Percentiles rank a stretch among this genome's conserved stretches.
Conservation (phyloP, 768 basidiomycete genomes). For the Trichaptum fuscoviolaceum region DNA sequence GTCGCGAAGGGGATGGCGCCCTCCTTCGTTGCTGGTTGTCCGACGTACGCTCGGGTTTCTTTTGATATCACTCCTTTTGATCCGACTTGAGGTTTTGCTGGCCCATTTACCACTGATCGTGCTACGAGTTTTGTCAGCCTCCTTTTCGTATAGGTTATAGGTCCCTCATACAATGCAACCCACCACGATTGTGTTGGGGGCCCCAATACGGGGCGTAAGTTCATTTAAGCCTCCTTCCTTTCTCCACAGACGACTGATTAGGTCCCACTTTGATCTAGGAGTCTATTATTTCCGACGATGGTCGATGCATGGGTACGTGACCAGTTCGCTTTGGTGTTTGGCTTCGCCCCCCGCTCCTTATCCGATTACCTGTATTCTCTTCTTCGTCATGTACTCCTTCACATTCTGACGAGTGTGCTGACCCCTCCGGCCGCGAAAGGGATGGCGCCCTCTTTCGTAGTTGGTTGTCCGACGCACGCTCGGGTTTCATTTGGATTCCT, state of each 20-base stretch:
- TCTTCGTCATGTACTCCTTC: not conserved
- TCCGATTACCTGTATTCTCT: not conserved
- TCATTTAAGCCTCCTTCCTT: not conserved
- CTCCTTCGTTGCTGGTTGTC: not conserved
- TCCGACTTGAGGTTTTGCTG: not conserved
- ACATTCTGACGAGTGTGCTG: not conserved
- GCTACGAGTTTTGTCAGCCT: not conserved
- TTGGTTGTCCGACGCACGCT: not conserved
- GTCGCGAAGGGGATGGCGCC: not conserved
- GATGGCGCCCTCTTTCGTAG: not conserved
- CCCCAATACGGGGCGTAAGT: not conserved
- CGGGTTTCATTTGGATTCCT: not conserved
- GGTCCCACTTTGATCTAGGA: not conserved
- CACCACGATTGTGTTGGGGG: not conserved
- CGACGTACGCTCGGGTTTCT: not conserved
- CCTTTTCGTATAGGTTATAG: not conserved
- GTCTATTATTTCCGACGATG: no score
- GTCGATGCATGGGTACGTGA: no score
- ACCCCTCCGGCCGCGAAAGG: not conserved
- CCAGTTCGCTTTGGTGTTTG: no score
- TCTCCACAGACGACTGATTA: not conserved
- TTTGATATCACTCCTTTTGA: not conserved
- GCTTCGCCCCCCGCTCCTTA: no score
- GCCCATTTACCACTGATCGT: not conserved
- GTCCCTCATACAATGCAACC: not conserved